phyloP scores from a whole-genome alignment of 495 filamentous ascomycete genomes.

The Xylaria venustula region DNA sequence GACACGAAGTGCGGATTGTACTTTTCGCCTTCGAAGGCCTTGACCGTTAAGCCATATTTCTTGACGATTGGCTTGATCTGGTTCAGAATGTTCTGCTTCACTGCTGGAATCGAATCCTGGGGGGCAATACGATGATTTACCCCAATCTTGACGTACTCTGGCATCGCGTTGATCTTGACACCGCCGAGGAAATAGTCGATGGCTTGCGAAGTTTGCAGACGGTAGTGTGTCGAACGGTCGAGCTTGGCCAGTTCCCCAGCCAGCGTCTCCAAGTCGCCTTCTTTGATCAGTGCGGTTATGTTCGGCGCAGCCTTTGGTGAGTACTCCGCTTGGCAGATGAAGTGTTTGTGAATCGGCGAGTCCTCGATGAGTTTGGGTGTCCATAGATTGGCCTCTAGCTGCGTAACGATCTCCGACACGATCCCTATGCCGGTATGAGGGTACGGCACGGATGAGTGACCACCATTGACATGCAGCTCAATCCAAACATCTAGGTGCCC shows the following conservation, averaged over 20 bases:
- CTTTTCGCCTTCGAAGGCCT: slow-evolving; percentile 42
- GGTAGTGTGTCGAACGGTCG: slow-evolving; percentile 54
- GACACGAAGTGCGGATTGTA: slow-evolving; percentile 38
- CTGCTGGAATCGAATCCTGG: slow-evolving; percentile 50
- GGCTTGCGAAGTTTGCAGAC: slow-evolving; percentile 59
- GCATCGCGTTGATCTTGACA: slow-evolving; percentile 64
- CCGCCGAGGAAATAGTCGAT: slow-evolving; percentile 37
- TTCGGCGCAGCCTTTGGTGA: slow-evolving; percentile 28
- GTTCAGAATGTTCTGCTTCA: slow-evolving; percentile 49
- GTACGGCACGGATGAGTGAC: slow-evolving; percentile 60
- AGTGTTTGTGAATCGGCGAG: slow-evolving; percentile 41
- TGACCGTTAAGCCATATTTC: slow-evolving; percentile 53
- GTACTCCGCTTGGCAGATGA: slow-evolving; percentile 49
- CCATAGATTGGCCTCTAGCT: slow-evolving; percentile 59
- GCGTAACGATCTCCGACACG: slow-evolving; percentile 58
- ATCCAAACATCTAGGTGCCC: slow-evolving; percentile 52
- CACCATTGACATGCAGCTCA: slow-evolving; percentile 56
- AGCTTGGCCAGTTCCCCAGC: slow-evolving; percentile 54
- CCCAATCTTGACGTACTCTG: slow-evolving; percentile 57
- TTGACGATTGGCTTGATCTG: slow-evolving; percentile 51
- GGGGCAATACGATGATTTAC: slow-evolving; percentile 66
- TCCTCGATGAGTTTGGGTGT: slow-evolving; percentile 37
- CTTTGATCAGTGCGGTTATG: slow-evolving; percentile 30
- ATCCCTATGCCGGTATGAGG: slow-evolving; percentile 65
- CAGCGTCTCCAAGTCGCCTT: slow-evolving; percentile 59